Conservation (phyloP, 2,329 filamentous ascomycete genomes). For the Neofusicoccum ribis region DNA sequence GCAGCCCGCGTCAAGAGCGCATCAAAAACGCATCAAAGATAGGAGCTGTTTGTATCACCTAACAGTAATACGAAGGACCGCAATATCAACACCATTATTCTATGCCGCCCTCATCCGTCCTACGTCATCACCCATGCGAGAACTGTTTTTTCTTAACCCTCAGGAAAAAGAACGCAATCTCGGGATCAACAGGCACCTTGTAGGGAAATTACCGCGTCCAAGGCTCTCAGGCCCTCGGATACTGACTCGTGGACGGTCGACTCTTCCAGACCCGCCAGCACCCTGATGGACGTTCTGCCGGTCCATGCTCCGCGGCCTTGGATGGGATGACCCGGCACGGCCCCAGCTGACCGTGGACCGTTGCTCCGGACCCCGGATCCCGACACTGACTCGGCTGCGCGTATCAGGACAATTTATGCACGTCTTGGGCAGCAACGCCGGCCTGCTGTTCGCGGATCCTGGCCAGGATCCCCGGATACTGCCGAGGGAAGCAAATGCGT, state of each 20-base stretch:
- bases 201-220: slow-evolving; percentile 8
- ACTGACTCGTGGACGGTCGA: slow-evolving; percentile 4
- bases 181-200: not conserved
- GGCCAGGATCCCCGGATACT: slow-evolving; percentile 48
- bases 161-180: slow-evolving; percentile 3
- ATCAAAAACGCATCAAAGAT: slow-evolving; percentile 14
- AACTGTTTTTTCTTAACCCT: slow-evolving; percentile 5
- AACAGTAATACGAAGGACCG: slow-evolving; percentile 19
- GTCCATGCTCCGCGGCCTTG: slow-evolving; percentile 8
- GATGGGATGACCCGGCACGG: slow-evolving; percentile 17
- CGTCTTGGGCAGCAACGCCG: slow-evolving; percentile 1
- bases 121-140: slow-evolving; percentile 14
- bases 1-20: slow-evolving; percentile 5
- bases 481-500: slow-evolving; percentile 6
- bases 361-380: slow-evolving; percentile 19
- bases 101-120: slow-evolving; percentile 8
- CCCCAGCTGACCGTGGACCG: slow-evolving; percentile 16
- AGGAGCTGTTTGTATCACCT: slow-evolving; percentile 16
- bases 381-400: slow-evolving; percentile 9
- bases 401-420: slow-evolving; percentile 16
- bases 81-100: slow-evolving; percentile 18
- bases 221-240: slow-evolving; percentile 1
- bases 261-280: slow-evolving; percentile 6
- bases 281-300: slow-evolving; percentile 12
- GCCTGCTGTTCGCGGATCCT: slow-evolving; percentile 44